These are phyloP conservation scores for Candida frijolesensis DNA, from an alignment of 1,139 yeast genomes.

Conservation along the genomic window DNA sequence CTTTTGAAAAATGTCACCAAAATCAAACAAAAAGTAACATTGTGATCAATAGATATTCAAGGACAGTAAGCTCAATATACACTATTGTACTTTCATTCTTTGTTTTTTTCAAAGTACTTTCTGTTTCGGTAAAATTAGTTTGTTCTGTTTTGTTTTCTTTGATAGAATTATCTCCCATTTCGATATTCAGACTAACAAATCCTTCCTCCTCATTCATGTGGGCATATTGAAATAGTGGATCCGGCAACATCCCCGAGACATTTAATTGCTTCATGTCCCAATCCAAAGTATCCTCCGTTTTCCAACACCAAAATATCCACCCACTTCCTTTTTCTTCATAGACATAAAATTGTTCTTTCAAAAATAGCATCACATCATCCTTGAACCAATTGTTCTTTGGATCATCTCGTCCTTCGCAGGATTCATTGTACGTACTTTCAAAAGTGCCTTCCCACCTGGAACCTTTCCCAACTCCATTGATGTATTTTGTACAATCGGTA, in stretches of 20 bases:
- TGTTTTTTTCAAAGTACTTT: not conserved
- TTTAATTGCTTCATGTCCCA: conserved; percentile 23
- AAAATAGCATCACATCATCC: conserved; percentile 20
- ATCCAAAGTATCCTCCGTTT: conserved; percentile 25
- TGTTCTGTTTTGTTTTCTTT: not conserved
- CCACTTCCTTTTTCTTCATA: conserved; percentile 21
- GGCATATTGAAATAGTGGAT: conserved; percentile 10
- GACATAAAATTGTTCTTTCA: conserved; percentile 23
- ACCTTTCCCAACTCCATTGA: conserved; percentile 29
- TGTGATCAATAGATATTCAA: not conserved
- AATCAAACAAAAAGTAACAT: conserved; percentile 1
- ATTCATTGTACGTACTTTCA: conserved; percentile 16
- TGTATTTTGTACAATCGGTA: conserved; percentile 29
- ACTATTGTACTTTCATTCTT: not conserved
- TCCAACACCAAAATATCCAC: conserved; percentile 58
- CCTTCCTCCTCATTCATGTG: not conserved
- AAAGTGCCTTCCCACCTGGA: conserved; percentile 26
- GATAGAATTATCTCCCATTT: not conserved
- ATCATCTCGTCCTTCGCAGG: conserved; percentile 23
- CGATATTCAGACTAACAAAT: not conserved
- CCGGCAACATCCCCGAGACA: conserved; percentile 12
- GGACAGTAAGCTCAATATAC: not conserved
- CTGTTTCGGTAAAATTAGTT: not conserved
- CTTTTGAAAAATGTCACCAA: not conserved
- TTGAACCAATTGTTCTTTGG: conserved; percentile 14